Evolutionary conservation across 2,329 filamentous ascomycete genomes (phyloP).

Genomic region (Aureobasidium zeae): DNA sequence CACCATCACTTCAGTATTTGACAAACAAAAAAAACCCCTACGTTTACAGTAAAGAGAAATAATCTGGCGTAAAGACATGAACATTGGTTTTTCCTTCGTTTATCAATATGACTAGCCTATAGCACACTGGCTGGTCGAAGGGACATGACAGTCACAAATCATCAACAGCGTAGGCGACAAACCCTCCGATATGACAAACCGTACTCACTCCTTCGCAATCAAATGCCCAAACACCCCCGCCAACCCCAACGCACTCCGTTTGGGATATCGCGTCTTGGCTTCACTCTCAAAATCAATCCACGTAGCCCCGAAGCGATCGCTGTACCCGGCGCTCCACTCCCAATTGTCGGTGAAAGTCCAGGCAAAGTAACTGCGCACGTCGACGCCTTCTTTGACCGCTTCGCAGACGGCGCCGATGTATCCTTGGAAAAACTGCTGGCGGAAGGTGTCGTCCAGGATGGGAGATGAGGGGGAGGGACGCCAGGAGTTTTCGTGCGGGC

Average conservation of each 20-base stretch:
- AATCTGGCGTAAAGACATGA: too few relatives aligned
- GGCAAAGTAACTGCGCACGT: conserved; percentile 71
- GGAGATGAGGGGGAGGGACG: conserved; percentile 50
- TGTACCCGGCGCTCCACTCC: conserved; percentile 36
- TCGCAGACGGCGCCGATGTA: conserved; percentile 71
- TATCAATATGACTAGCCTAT: too few relatives aligned
- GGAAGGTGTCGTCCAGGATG: conserved; percentile 64
- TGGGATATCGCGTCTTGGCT: conserved; percentile 31
- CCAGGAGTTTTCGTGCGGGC: conserved; percentile 58
- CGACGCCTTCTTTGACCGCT: conserved; percentile 63
- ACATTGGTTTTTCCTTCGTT: too few relatives aligned
- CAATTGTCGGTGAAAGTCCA: conserved; percentile 75
- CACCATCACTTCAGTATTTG: too few relatives aligned
- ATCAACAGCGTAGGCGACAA: too few relatives aligned
- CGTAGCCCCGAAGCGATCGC: conserved; percentile 33
- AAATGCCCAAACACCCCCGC: conserved; percentile 8
- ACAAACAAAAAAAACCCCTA: too few relatives aligned
- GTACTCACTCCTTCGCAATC: not conserved
- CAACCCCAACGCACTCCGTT: conserved; percentile 18
- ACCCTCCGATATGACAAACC: not conserved
- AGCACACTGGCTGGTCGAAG: too few relatives aligned
- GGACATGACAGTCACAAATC: too few relatives aligned
- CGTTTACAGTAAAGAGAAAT: too few relatives aligned
- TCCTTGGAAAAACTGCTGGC: conserved; percentile 65
- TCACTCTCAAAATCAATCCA: conserved; percentile 36